Evolutionary conservation across 2,329 filamentous ascomycete species (phyloP).

Genomic region (Exophiala sideris): DNA sequence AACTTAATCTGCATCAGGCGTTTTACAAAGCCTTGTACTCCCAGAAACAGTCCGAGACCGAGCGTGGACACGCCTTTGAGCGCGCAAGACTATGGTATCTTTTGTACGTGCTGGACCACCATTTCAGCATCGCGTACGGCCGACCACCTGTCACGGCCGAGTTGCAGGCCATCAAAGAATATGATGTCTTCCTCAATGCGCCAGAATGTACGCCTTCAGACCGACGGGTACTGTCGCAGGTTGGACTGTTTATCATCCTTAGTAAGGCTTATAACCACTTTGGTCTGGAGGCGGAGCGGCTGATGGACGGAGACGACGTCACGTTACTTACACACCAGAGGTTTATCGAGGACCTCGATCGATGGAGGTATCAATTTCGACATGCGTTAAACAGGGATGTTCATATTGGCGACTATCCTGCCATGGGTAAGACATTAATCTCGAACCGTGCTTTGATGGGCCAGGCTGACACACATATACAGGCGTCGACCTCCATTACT

Average conservation of each 20-base stretch:
- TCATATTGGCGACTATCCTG: conserved; percentile 28
- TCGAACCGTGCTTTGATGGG: no score
- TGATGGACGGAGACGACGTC: conserved; percentile 27
- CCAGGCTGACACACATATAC: conserved; percentile 18
- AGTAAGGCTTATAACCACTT: conserved; percentile 57
- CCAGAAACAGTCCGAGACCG: conserved; percentile 39
- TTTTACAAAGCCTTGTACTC: conserved; percentile 51
- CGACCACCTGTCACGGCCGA: conserved; percentile 58
- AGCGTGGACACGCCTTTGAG: conserved; percentile 40
- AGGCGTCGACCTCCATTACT: conserved; percentile 52
- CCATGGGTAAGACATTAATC: conserved; percentile 20
- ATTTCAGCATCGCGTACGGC: conserved; percentile 61
- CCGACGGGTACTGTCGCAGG: conserved; percentile 56
- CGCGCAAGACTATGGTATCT: conserved; percentile 60
- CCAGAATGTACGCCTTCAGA: conserved; percentile 54
- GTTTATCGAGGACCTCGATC: conserved; percentile 49
- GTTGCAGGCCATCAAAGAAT: conserved; percentile 55
- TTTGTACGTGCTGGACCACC: conserved; percentile 63
- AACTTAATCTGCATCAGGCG: conserved; percentile 55
- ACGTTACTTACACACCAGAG: conserved; percentile 45
- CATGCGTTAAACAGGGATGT: conserved; percentile 23
- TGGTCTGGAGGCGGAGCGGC: conserved; percentile 45
- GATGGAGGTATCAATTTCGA: conserved; percentile 51
- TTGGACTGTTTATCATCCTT: conserved; percentile 57
- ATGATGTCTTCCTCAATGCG: conserved; percentile 55